Percentiles rank a stretch among this genome's conserved stretches.
These are phyloP conservation scores for Fusarium sp. DNA, from an alignment of 2,329 filamentous ascomycete genomes.

Conservation along the genomic window DNA sequence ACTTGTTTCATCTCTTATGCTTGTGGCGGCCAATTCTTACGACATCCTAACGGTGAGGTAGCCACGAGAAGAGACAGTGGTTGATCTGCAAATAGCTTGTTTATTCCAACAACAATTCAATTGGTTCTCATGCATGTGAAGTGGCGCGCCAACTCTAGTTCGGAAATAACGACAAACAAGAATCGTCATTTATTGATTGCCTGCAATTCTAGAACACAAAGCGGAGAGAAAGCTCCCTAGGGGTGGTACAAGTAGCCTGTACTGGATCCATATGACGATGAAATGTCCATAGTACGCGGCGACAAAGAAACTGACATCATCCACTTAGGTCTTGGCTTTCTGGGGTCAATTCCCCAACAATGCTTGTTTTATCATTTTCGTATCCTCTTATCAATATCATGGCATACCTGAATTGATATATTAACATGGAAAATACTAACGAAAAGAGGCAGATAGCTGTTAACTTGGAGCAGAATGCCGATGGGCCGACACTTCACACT, in stretches of 20 bases:
- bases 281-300: not conserved
- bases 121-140: too few relatives aligned
- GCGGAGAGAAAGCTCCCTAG: not conserved
- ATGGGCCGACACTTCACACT: not conserved
- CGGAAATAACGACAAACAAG: not conserved
- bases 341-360: not conserved
- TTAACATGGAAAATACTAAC: not conserved
- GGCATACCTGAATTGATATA: too few relatives aligned
- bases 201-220: not conserved
- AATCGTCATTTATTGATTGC: not conserved
- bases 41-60: too few relatives aligned
- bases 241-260: not conserved
- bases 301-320: slow-evolving; percentile 14
- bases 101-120: too few relatives aligned
- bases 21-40: too few relatives aligned
- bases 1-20: too few relatives aligned
- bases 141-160: not conserved
- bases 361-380: not conserved
- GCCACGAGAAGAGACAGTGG: too few relatives aligned
- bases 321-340: not conserved
- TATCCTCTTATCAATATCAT: too few relatives aligned
- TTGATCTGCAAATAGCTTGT: too few relatives aligned
- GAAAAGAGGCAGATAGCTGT: slow-evolving; percentile 3
- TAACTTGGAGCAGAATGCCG: not conserved
- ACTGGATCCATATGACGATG: slow-evolving; percentile 4